Evolutionary conservation across 2,329 filamentous ascomycete species (phyloP), one percentile per base, ranked within the genome.

Genomic region (Sodiomyces alkalinus): DNA sequence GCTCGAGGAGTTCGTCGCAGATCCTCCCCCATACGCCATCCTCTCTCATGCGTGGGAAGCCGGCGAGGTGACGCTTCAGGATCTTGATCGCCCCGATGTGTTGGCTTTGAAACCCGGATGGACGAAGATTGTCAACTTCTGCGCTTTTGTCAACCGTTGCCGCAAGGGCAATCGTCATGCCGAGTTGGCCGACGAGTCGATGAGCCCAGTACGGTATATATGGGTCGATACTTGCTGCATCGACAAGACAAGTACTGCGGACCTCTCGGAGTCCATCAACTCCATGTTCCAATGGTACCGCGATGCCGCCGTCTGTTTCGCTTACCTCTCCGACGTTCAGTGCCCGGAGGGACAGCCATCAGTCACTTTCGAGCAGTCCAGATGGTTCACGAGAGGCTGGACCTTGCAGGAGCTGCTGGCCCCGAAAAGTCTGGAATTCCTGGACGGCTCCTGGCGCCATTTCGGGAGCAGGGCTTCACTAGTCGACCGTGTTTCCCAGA

Each of bases 351-450:
- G n/a, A n/a, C n/a, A n/a, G n/a, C n/a, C n/a, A n/a, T n/a, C n/a
- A n/a, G n/a, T n/a, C n/a, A n/a, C n/a, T n/a, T n/a, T n/a, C n/a
- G n/a, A n/a, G n/a, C n/a, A n/a, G n/a, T n/a, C n/a, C 23, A 34
- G 44, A 6, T 54, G 51, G 49, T 53, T 53, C 29, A 45, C 39
- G 1, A 37, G 63, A 68, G 48, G 50, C 13, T 68, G 71, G 42
- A 80, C 73, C 0, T 53, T 76, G 36, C 76, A 77, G 44, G 72
- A 81, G 48, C 73, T 78, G 0, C 59, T 82, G 6, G 77, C 51
- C 0, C 48, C 49, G 2, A 12, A 8, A 2, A 16, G 31, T 1
- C 7, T 55, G 1, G 10, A 33, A 0, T 55, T 58, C 31, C 52
- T 43, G 32, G 36, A 46, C 19, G 5, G 11, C 0, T 21, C 24